Evolutionary conservation across 306 rosid species (phyloP).

Genomic region (Quercus parvula): DNA sequence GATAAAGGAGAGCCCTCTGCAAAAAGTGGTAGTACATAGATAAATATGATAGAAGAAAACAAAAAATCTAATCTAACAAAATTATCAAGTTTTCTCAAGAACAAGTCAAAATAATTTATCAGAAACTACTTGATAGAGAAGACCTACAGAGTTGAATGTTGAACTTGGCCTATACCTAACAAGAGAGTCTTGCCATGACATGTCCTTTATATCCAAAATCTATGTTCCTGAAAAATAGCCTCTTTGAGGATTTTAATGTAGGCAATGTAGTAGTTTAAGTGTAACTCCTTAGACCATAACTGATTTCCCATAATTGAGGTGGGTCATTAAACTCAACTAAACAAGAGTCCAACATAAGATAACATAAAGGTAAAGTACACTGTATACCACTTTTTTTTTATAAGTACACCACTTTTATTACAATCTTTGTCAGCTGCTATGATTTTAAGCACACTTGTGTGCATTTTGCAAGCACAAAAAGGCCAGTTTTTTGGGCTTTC

Average conservation of each 20-base stretch:
- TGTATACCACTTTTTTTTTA: too few species aligned
- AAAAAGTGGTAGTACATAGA: conserved; percentile 9
- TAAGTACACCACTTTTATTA: not conserved
- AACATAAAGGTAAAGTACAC: not conserved
- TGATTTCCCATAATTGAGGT: not conserved
- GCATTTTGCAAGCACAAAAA: too few species aligned
- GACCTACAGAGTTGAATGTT: not conserved
- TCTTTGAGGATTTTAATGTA: not conserved
- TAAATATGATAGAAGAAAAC: not conserved
- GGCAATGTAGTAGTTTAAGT: not conserved
- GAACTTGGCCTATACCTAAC: not conserved
- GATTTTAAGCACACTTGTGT: not conserved
- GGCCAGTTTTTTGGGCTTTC: too few species aligned
- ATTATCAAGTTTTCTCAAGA: not conserved
- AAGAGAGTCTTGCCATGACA: not conserved
- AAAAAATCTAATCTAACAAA: too few species aligned
- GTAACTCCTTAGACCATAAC: not conserved
- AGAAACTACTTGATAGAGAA: not conserved
- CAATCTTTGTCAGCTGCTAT: not conserved
- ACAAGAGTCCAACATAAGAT: not conserved
- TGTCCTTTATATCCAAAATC: not conserved
- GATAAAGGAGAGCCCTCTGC: conserved; percentile 63
- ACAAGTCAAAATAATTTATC: not conserved
- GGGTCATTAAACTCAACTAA: not conserved
- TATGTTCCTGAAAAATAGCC: not conserved